A percentile compares a stretch with the other conserved stretches of the same genome.
These are phyloP conservation scores for Pleoardoris graminearum DNA, from an alignment of 2,329 filamentous ascomycete species.

Conservation along the genomic window DNA sequence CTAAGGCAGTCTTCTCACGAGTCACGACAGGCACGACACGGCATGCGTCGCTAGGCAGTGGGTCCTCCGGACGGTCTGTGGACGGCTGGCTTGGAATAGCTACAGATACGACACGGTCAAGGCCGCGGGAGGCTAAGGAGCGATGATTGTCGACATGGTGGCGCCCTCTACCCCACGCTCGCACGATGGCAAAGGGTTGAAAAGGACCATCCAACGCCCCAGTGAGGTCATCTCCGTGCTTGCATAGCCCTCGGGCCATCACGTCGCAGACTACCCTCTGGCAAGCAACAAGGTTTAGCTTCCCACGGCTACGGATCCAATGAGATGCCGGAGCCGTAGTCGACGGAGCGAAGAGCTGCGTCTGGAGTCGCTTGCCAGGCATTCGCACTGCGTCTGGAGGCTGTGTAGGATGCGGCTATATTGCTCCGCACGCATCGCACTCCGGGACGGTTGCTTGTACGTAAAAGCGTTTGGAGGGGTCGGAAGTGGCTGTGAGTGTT, in stretches of 20 bases:
- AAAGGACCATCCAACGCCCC: no score
- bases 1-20: slow-evolving; percentile 13
- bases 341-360: no score
- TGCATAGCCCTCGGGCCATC: slow-evolving; percentile 7
- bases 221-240: slow-evolving; percentile 10
- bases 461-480: slow-evolving; percentile 16
- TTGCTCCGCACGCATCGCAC: not conserved
- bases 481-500: slow-evolving; percentile 2
- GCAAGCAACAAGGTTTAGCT: not conserved
- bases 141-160: not conserved
- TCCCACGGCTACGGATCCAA: slow-evolving; percentile 14
- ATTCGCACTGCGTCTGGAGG: no score
- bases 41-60: slow-evolving; percentile 1
- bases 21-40: not conserved
- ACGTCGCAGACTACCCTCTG: not conserved
- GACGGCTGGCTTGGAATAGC: not conserved
- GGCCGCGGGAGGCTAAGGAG: not conserved
- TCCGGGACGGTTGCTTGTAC: slow-evolving; percentile 27
- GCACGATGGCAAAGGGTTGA: no score
- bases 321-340: no score
- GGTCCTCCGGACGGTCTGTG: slow-evolving; percentile 1
- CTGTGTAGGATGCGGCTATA: no score
- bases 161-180: slow-evolving; percentile 12
- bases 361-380: no score
- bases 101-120: not conserved